A percentile compares a stretch with the other conserved stretches of the same genome.
Conservation (phyloP, 2,329 filamentous ascomycete genomes). For the Phyllosticta paracitricarpa region DNA sequence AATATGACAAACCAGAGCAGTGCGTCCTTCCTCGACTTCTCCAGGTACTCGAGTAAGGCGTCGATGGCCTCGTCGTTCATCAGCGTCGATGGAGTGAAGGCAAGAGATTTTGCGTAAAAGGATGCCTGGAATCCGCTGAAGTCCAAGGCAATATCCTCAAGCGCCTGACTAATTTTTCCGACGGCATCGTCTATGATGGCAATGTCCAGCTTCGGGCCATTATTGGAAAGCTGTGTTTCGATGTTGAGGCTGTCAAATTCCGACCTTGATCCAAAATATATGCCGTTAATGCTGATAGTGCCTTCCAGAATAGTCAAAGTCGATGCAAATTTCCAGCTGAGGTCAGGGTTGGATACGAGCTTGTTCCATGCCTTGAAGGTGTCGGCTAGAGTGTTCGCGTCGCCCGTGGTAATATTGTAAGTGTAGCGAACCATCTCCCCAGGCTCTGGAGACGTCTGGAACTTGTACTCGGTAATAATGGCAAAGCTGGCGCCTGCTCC, state of each 20-base stretch:
- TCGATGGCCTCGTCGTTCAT: slow-evolving; percentile 22
- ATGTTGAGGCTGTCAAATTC: slow-evolving; percentile 27
- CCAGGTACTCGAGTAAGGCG: slow-evolving; percentile 24
- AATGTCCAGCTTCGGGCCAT: slow-evolving; percentile 14
- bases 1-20: slow-evolving; percentile 26
- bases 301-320: slow-evolving; percentile 24
- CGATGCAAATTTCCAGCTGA: slow-evolving; percentile 25
- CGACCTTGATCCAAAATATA: slow-evolving; percentile 22
- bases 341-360: slow-evolving; percentile 21
- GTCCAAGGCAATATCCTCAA: slow-evolving; percentile 22
- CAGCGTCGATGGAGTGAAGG: slow-evolving; percentile 23
- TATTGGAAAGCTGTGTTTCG: slow-evolving; percentile 16
- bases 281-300: slow-evolving; percentile 23
- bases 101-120: slow-evolving; percentile 27
- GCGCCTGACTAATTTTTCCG: slow-evolving; percentile 24
- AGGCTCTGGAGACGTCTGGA: slow-evolving; percentile 27
- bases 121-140: slow-evolving; percentile 21
- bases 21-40: slow-evolving; percentile 22
- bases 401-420: slow-evolving; percentile 22
- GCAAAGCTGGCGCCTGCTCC: slow-evolving; percentile 35
- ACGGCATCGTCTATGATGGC: slow-evolving; percentile 24
- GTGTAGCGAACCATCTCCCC: slow-evolving; percentile 23
- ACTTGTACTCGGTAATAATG: slow-evolving; percentile 31
- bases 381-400: slow-evolving; percentile 16
- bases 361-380: slow-evolving; percentile 28